Evolutionary conservation across 2,329 filamentous ascomycete genomes (phyloP), one percentile per base, ranked within the genome.

Genomic region (Ceratocystis eucalypticola): DNA sequence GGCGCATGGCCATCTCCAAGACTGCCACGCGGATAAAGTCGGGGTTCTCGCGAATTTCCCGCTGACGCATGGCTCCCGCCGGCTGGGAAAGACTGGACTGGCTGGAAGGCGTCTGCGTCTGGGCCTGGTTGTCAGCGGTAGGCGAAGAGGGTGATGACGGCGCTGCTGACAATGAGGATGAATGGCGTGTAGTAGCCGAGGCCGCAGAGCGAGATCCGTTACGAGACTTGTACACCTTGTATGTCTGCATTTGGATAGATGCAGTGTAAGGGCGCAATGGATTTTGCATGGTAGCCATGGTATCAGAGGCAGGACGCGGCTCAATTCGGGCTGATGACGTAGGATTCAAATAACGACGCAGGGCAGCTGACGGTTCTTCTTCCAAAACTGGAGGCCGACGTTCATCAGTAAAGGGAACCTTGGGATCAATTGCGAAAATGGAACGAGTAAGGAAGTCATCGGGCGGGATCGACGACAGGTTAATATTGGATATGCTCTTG

Each of bases 211-310:
- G 70, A 64, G 66, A 72, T 69, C 45, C 73, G 64, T 75, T 76
- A 68, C 76, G 77, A 33, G 78, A 80, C 45, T 79, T 78, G 71
- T 80, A 80, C 44, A 84, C 79, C 71, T 84, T 84, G 77, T 88
- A 88, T 0, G 85, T 88, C 71, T 87, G 84, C 85, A 88, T 87
- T 72, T 88, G 85, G 67, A 88, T 88, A 1, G 85, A 87, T 30
- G 85, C 84, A 15, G 84, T 86, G 71, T 82, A 87, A 64, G 76
- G 76, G 68, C 77, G 74, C 20, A 59, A 37, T 5, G 66, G 46
- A 10, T 28, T n/a, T 22, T 63, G 61, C 33, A 45, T 66, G 76
- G 66, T 62, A 68, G 53, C 33, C 71, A 65, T 45, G 71, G 70
- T 7, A 71, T 69, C 44, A 68, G 73, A 30, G 68, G 71, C 67